These are phyloP conservation scores for Piromyces sp. DNA, from an alignment of 192 early-diverging fungal genomes.

Conservation along the genomic window DNA sequence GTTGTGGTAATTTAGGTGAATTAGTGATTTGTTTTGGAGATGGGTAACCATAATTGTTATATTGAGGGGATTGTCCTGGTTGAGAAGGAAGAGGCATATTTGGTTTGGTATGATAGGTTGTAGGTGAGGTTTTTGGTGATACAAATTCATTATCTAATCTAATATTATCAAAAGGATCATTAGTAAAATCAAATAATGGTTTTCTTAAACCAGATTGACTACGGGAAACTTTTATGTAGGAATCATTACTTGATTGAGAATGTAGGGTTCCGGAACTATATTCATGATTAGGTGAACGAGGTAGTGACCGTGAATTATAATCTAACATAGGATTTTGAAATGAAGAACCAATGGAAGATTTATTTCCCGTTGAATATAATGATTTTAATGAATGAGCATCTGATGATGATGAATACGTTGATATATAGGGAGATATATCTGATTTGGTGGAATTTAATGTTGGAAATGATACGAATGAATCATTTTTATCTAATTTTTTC, in stretches of 20 bases:
- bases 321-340: not conserved
- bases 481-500: not conserved
- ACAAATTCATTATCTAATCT: not conserved
- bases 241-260: not conserved
- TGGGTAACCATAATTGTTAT: not conserved
- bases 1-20: not conserved
- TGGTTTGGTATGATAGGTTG: not conserved
- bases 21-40: not conserved
- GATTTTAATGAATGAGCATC: not conserved
- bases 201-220: not conserved
- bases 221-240: not conserved
- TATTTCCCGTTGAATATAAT: not conserved
- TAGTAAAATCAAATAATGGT: not conserved
- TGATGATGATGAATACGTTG: not conserved
- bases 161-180: not conserved
- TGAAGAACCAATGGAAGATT: not conserved
- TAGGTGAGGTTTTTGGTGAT: not conserved
- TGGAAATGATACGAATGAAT: not conserved
- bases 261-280: not conserved
- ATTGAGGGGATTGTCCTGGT: not conserved
- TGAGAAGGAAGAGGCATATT: no score
- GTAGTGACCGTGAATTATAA: not conserved
- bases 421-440: not conserved
- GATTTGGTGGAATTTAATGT: not conserved
- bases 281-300: not conserved